Conservation (phyloP, 805 yeast genomes). For the Yarrowia divulgata region DNA sequence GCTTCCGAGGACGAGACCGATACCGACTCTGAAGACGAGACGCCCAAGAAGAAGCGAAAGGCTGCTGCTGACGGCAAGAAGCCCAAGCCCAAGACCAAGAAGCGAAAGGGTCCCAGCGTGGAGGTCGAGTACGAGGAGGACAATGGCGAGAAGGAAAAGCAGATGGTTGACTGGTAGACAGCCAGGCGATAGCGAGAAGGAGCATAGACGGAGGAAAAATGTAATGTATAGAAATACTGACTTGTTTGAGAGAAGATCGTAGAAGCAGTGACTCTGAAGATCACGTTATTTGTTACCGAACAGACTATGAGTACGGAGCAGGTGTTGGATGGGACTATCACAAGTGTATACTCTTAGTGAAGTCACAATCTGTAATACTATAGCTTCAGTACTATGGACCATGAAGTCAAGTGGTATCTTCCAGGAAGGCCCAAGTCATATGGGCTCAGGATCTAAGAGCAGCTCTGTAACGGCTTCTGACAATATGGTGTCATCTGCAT, state of each 20-base stretch:
- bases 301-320: background rate
- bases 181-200: background rate
- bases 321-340: background rate
- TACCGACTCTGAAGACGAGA: slow-evolving; percentile 38
- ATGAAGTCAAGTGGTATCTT: too few species aligned
- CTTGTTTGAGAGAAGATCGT: background rate
- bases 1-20: slow-evolving; percentile 32
- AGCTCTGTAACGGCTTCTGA: too few species aligned
- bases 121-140: slow-evolving; percentile 48
- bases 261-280: too few species aligned
- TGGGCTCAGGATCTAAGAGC: too few species aligned
- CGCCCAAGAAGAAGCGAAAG: slow-evolving; percentile 41
- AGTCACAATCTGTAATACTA: too few species aligned
- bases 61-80: slow-evolving; percentile 20
- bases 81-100: slow-evolving; percentile 27
- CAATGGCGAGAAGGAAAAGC: slow-evolving; percentile 28
- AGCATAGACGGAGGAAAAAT: slow-evolving; percentile 23
- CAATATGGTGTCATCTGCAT: too few species aligned
- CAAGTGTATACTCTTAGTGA: too few species aligned
- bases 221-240: slow-evolving; percentile 25
- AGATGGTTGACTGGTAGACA: slow-evolving; percentile 37
- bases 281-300: background rate
- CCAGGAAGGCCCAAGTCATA: too few species aligned
- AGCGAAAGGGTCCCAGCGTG: slow-evolving; percentile 43
- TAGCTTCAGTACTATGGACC: too few species aligned